These are phyloP conservation scores for Atkinsonella texensis DNA, from an alignment of 2,329 filamentous ascomycete genomes.

Conservation along the genomic window DNA sequence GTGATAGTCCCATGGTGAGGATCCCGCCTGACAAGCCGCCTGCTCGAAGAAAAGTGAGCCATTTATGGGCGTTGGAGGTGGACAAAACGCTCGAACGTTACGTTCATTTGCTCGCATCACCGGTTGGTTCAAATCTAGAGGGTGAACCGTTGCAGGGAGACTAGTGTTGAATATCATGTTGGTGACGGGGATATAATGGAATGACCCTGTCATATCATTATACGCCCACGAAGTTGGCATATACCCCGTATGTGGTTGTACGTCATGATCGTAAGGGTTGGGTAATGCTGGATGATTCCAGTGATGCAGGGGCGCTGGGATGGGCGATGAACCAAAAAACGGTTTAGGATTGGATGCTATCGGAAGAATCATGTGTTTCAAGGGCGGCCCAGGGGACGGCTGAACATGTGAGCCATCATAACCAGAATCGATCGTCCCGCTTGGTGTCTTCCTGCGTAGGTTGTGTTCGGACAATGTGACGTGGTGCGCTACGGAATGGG, in stretches of 20 bases:
- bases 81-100: constrained; percentile 26
- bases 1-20: constrained; percentile 7
- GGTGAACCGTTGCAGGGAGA: constrained; percentile 9
- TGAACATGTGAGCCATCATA: constrained; percentile 78
- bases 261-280: not conserved
- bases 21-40: constrained; percentile 9
- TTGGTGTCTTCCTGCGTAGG: constrained; percentile 82
- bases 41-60: constrained; percentile 21
- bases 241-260: not conserved
- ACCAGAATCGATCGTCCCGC: constrained; percentile 80
- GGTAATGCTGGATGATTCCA: constrained; percentile 2
- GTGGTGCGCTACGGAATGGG: constrained; percentile 7
- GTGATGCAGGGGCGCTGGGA: constrained; percentile 5
- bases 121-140: constrained; percentile 16
- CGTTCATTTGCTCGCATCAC: constrained; percentile 24
- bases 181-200: not conserved
- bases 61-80: constrained; percentile 20
- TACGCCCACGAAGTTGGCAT: not conserved
- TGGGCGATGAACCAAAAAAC: constrained; percentile 8
- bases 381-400: constrained; percentile 58
- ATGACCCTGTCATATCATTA: not conserved
- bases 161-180: not conserved
- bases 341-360: constrained; percentile 21
- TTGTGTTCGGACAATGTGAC: constrained; percentile 32
- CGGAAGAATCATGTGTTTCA: constrained; percentile 74